Evolutionary conservation across 2,329 filamentous ascomycete genomes (phyloP).

Genomic region (Cadophora gregata): DNA sequence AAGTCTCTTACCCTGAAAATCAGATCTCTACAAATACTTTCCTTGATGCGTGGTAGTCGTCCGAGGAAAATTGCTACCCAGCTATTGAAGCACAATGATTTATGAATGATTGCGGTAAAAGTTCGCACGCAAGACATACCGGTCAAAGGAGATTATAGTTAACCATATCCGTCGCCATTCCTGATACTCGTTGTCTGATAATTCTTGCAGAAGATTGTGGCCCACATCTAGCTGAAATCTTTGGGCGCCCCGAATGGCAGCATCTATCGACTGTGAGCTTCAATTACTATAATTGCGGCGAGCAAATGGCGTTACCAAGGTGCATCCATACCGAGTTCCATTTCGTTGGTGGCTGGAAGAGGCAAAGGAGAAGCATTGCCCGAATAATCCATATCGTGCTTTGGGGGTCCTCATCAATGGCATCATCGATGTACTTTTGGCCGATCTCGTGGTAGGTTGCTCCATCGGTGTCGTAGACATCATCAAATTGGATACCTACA

Average conservation of each 20-base stretch:
- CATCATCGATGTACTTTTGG: constrained; percentile 30
- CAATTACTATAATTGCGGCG: constrained; percentile 15
- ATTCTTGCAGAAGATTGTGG: constrained; percentile 26
- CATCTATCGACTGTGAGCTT: constrained; percentile 26
- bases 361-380: constrained; percentile 31
- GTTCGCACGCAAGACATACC: constrained; percentile 23
- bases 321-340: constrained; percentile 28
- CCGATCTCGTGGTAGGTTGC: constrained; percentile 25
- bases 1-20: constrained; percentile 25
- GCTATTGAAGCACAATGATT: constrained; percentile 20
- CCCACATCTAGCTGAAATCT: constrained; percentile 28
- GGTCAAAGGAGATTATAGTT: constrained; percentile 28
- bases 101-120: constrained; percentile 16
- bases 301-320: constrained; percentile 27
- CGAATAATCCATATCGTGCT: constrained; percentile 31
- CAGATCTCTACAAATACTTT: constrained; percentile 28
- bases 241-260: constrained; percentile 28
- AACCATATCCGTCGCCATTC: constrained; percentile 30
- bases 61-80: constrained; percentile 29
- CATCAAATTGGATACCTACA: constrained; percentile 30
- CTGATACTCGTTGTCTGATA: constrained; percentile 30
- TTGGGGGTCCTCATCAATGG: constrained; percentile 30
- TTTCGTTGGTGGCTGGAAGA: constrained; percentile 28
- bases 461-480: constrained; percentile 27
- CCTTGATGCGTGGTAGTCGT: constrained; percentile 27